phyloP scores from a whole-genome alignment of 1,284 basidiomycete genomes.

The Takashimella tepidaria region DNA sequence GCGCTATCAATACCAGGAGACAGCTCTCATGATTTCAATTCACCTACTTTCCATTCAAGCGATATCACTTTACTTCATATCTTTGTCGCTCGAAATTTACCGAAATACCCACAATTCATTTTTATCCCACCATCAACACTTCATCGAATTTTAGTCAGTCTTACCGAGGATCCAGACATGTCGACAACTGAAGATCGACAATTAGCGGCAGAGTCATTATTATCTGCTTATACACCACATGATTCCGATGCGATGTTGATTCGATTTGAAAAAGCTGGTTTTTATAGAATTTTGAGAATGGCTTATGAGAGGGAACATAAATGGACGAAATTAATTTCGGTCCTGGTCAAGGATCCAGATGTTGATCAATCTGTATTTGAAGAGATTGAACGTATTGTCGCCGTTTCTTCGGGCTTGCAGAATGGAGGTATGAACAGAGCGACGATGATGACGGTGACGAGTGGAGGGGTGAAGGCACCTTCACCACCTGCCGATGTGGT shows the following conservation, averaged over 20 bases:
- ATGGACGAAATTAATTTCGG: slow-evolving; percentile 69
- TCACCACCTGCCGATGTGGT: slow-evolving; percentile 52
- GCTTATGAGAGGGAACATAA: slow-evolving; percentile 69
- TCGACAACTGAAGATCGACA: slow-evolving; percentile 87
- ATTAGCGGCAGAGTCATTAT: slow-evolving; percentile 88
- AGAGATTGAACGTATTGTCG: slow-evolving; percentile 52
- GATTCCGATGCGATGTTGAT: slow-evolving; percentile 63
- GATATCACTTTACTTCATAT: slow-evolving; percentile 84
- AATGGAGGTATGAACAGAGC: too few relatives aligned
- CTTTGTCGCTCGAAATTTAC: slow-evolving; percentile 92
- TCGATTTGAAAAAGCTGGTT: slow-evolving; percentile 76
- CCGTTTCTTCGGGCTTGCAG: too few relatives aligned
- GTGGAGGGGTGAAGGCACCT: not conserved
- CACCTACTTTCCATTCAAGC: slow-evolving; percentile 50
- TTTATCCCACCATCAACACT: slow-evolving; percentile 62
- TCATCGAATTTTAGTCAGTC: slow-evolving; percentile 68
- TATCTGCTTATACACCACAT: slow-evolving; percentile 83
- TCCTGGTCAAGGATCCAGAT: slow-evolving; percentile 71
- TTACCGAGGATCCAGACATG: slow-evolving; percentile 67
- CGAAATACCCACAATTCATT: slow-evolving; percentile 92
- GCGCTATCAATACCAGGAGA: not conserved
- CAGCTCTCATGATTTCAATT: too few relatives aligned
- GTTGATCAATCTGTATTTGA: slow-evolving; percentile 63
- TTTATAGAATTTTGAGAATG: slow-evolving; percentile 80
- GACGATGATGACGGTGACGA: too few relatives aligned